These are phyloP conservation scores for Torulaspora gathmanii DNA, from an alignment of 805 yeast species.

Conservation along the genomic window DNA sequence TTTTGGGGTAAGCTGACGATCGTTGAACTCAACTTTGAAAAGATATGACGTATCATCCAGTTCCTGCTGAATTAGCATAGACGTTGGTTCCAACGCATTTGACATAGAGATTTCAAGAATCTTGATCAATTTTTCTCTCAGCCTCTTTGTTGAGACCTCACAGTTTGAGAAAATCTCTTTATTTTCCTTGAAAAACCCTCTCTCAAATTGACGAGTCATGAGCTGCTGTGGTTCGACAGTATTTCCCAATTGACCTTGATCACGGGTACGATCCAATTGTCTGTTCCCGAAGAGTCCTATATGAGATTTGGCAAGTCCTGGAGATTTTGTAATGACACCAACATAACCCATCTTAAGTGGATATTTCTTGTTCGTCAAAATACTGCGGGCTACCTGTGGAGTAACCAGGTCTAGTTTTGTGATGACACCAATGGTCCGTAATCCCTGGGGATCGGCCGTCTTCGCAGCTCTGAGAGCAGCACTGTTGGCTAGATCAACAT, in stretches of 20 bases:
- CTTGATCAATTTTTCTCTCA: conserved; percentile 76
- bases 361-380: conserved; percentile 72
- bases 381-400: conserved; percentile 61
- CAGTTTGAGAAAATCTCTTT: conserved; percentile 58
- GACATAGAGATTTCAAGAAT: conserved; percentile 92
- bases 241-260: conserved; percentile 3
- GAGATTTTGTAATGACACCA: conserved; percentile 90
- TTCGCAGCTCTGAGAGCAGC: conserved; percentile 90
- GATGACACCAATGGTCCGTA: conserved; percentile 92
- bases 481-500: conserved; percentile 95
- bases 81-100: conserved; percentile 79
- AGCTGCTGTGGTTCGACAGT: conserved; percentile 16
- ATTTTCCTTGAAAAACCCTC: conserved; percentile 57
- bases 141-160: conserved; percentile 65
- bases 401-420: conserved; percentile 90
- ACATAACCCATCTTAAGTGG: conserved; percentile 96
- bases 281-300: conserved; percentile 20
- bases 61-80: conserved; percentile 78
- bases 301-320: conserved; percentile 33
- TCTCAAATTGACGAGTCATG: conserved; percentile 61
- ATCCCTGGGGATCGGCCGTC: conserved; percentile 86
- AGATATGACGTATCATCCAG: conserved; percentile 88
- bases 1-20: conserved; percentile 87
- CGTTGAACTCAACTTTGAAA: conserved; percentile 95
- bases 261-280: conserved; percentile 7